These are phyloP conservation scores for Exophiala sideris DNA, from an alignment of 2,329 filamentous ascomycete genomes.

Conservation along the genomic window DNA sequence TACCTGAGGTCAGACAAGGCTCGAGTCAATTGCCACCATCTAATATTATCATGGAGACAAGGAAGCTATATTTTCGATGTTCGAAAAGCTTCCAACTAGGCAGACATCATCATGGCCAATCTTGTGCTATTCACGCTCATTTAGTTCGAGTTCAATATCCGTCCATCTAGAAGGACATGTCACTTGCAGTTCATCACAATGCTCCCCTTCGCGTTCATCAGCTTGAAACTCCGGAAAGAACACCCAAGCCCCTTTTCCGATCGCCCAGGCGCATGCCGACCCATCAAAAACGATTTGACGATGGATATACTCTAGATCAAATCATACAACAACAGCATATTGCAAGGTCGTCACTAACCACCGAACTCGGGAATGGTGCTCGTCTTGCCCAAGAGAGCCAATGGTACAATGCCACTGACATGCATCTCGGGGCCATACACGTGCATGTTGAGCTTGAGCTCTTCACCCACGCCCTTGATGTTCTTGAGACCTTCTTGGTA, in stretches of 20 bases:
- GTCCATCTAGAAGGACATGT: neutral
- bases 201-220: conserved; percentile 1
- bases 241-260: conserved; percentile 14
- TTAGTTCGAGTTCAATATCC: conserved; percentile 6
- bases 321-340: conserved; percentile 9
- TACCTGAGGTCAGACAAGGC: too few species aligned
- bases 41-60: too few species aligned
- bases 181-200: conserved; percentile 4
- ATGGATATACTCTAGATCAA: conserved; percentile 18
- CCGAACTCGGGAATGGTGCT: conserved; percentile 61
- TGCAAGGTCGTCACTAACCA: conserved; percentile 8
- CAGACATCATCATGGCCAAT: conserved; percentile 14
- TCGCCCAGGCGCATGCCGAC: conserved; percentile 13
- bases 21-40: too few species aligned
- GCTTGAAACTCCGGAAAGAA: conserved; percentile 14
- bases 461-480: conserved; percentile 94
- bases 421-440: conserved; percentile 77
- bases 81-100: neutral
- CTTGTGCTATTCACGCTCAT: conserved; percentile 14
- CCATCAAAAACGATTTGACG: conserved; percentile 15
- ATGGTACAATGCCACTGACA: conserved; percentile 91
- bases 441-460: conserved; percentile 95
- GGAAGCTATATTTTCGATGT: neutral
- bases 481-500: conserved; percentile 99
- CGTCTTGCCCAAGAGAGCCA: conserved; percentile 70